Base-by-base conservation (phyloP, 2,329 filamentous ascomycete genomes). In the Fusarium albosuccineum region DNA sequence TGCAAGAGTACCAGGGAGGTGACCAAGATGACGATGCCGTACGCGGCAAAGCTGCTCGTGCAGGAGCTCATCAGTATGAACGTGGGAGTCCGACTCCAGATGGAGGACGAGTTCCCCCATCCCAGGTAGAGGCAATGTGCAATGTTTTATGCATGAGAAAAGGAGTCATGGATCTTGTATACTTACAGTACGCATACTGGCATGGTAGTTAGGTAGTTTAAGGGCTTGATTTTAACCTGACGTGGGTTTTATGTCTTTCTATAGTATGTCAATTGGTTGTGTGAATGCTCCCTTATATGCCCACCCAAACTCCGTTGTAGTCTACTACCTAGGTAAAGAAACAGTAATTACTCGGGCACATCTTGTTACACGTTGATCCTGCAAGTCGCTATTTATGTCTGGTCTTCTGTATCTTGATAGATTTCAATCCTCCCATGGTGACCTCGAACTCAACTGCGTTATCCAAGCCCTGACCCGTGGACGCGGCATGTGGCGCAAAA, bases 31-130 rank as follows among this genome's bases (percentile, higher is more conserved):
- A 95, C 91, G 34, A 97, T 99, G 86, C 96, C 96, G 34, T 99
- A 99, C 79, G 96, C 96, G 16, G 96, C 96, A 1, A 98, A 99
- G 85, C 82, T 99, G 76, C 82, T 99, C 57, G 93, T 98, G 49
- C 96, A 99, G 82, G 96, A 99, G 82, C 81, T 99, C 74, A 91
- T 97, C 75, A 97, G 93, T 78, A 99, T 99, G 96, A 99, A 99
- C 78, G 93, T 99, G n/a, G 92, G 94, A 65, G 95, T 97, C 62
- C 86, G 92, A 60, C 83, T 99, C 80, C 92, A 95, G 82, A 81
- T 99, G 69, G 93, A 93, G 74, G 96, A 99, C 76, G 93, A 98
- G 81, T 99, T 99, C 78, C 94, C 94, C 14, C 86, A 89, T 71
- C 86, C 86, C 26, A 79, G 77, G 60, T 80, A 72, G 73, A 60